Evolutionary conservation across 2,329 filamentous ascomycete genomes (phyloP), one percentile per base, ranked within the genome.

Genomic region (Cladophialophora chaetospira): DNA sequence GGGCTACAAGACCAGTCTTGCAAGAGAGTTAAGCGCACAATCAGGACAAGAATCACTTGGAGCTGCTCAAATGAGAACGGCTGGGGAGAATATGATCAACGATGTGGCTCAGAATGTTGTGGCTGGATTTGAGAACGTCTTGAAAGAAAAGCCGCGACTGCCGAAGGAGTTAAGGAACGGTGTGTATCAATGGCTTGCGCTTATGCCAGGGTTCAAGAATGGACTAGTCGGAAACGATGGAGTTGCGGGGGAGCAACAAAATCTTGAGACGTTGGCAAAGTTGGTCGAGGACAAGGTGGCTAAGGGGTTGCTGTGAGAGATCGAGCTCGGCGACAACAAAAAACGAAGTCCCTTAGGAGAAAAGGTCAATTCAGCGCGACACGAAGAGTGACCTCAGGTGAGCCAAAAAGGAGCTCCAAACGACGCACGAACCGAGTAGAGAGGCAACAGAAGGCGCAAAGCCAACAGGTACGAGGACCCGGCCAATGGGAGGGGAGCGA

Each of bases 121-220:
- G 6, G 56, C 51, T 38, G 65, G 51, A n/a, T 63, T 66, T 38
- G 60, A 65, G 23, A 54, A 55, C 43, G 65, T 65, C 21, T 10
- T 65, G 13, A 52, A 52, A 15, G 23, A 58, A 29, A 62, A 62
- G 17, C 52, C 60, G 9, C 51, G 59, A 42, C 23, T 66, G 28
- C 62, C 63, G 2, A 62, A 58, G 42, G 65, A 65, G 42, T 42
- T 62, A 43, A 64, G 65, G 47, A 53, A 50, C 48, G 47, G 52
- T 40, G 62, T 66, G 8, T 64, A 64, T 50, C 60, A 64, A 23
- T 66, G 65, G 65, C 44, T 66, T 31, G 63, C 61, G 1, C 36
- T 66, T n/a, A 66, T 66, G 65, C 63, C 65, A 5, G 64, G 61
- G 2, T 65, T 63, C 44, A 59, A 53, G 44, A 42, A 53, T 11